Evolutionary conservation across 1,139 yeast genomes (phyloP), one percentile per base, ranked within the genome.

Genomic region (Lodderomyces oxycetoniae): DNA sequence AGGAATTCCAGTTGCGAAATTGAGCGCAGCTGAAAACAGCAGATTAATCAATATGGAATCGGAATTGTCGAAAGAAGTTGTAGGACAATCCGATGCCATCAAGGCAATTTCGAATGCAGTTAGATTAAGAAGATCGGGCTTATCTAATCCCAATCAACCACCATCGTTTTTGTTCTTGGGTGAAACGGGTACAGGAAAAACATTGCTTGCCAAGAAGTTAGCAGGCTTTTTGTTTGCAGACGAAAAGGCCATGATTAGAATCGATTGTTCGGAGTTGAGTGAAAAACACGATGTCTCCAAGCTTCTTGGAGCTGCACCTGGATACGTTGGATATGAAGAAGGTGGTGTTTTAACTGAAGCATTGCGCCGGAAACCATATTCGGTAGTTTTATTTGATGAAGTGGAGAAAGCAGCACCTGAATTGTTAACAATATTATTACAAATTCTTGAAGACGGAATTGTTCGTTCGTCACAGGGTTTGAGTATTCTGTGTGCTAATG

Each of bases 331-430:
- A 28, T 91, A 86, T 56, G 97, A 89, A 58, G 96, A 91, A 59
- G 97, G 98, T 57, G 98, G 98, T 48, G 77, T 89, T 48, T 72
- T 91, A 47, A 91, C 98, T 2, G 95, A 91, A 52, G 95, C 93
- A 41, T 71, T 91, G 42, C 73, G 87, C 41, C 77, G 96, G 55
- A 80, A 84, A 44, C 98, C 99, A 35, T 93, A 91, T 66, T 85
- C 97, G 4, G 98, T 93, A 17, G 75, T 91, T 20, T 69, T 91
- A 45, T 91, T 91, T 53, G 98, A 91, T 63, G 98, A 91, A 63
- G 95, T 91, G 38, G 98, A 91, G 55, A 91, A 91, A 63, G 99
- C 98, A n/a, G 95, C 96, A 2, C 98, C 98, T 1, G 97, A 91
- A 58, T 98, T 93, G 2, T 71, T 91, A 57, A 93, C 96, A 4